These are phyloP conservation scores for Panicum hallii DNA, from an alignment of 202 grass and related monocot genomes.

Conservation along the genomic window DNA sequence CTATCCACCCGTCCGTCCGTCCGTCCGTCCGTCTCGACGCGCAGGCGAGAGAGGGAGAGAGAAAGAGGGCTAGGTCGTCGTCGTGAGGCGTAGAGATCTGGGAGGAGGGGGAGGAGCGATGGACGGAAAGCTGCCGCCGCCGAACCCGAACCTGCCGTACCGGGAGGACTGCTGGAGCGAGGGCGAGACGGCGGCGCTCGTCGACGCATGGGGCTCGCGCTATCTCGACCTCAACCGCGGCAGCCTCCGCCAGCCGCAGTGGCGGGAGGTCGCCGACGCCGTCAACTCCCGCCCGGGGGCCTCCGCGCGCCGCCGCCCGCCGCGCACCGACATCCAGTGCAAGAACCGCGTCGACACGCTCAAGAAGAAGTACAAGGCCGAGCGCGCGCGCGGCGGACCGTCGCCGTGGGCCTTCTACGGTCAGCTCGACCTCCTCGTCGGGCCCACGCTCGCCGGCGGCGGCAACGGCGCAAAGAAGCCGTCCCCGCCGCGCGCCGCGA, in stretches of 20 bases:
- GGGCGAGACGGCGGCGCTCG: slow-evolving; percentile 90
- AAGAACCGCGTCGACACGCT: slow-evolving; percentile 98
- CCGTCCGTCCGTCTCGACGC: slow-evolving; percentile 33
- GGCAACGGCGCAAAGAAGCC: slow-evolving; percentile 48
- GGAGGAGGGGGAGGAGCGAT: slow-evolving; percentile 1
- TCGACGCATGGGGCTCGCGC: slow-evolving; percentile 86
- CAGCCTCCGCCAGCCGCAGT: slow-evolving; percentile 96
- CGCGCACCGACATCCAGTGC: slow-evolving; percentile 97
- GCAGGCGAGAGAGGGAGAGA: not conserved
- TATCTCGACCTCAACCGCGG: slow-evolving; percentile 97
- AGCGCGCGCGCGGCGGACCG: slow-evolving; percentile 53
- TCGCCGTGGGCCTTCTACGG: slow-evolving; percentile 72
- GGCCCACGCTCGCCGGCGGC: slow-evolving; percentile 45
- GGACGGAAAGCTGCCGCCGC: slow-evolving; percentile 61
- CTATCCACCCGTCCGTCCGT: slow-evolving; percentile 30
- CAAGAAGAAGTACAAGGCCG: slow-evolving; percentile 98
- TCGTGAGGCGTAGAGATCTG: slow-evolving; percentile 41
- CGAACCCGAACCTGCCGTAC: slow-evolving; percentile 89
- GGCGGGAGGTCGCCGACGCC: slow-evolving; percentile 93
- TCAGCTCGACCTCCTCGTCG: slow-evolving; percentile 75
- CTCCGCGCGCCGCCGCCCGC: slow-evolving; percentile 65
- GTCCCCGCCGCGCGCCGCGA: slow-evolving; percentile 45
- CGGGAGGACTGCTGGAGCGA: slow-evolving; percentile 99
- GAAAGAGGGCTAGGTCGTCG: slow-evolving; percentile 22
- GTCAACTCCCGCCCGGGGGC: slow-evolving; percentile 85